phyloP scores from a whole-genome alignment of 208 protist genomes.

The Leishmania tarentolae region DNA sequence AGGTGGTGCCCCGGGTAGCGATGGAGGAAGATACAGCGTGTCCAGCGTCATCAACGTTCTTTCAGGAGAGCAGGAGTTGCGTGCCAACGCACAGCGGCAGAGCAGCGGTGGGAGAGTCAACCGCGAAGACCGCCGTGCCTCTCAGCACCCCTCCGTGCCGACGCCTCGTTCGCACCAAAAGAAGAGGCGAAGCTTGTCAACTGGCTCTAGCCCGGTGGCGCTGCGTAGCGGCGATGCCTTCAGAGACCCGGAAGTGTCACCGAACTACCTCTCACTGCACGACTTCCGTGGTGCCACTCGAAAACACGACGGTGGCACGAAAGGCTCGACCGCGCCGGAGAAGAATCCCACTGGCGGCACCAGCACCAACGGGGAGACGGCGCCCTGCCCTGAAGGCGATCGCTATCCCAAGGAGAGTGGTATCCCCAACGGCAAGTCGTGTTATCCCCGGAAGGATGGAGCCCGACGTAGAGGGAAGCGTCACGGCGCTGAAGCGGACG shows the following conservation, averaged over 20 bases:
- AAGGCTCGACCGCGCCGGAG: constrained; percentile 1
- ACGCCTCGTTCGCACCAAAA: constrained; percentile 2
- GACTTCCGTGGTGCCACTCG: not conserved
- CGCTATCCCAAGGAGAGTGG: not conserved
- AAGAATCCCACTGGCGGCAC: not conserved
- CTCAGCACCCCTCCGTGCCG: not conserved
- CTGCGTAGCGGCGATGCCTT: constrained; percentile 3
- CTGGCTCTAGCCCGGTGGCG: not conserved
- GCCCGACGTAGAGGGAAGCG: not conserved
- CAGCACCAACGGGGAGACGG: not conserved
- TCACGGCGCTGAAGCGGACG: not conserved
- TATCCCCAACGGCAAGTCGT: not conserved
- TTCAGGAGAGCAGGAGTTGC: constrained; percentile 38
- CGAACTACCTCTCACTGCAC: constrained; percentile 5
- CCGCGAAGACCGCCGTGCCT: constrained; percentile 6
- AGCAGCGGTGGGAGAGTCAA: not conserved
- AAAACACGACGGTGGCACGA: not conserved
- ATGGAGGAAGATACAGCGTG: constrained; percentile 20
- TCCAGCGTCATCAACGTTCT: constrained; percentile 47
- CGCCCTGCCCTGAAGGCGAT: not conserved
- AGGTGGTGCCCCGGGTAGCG: constrained; percentile 19
- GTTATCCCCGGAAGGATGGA: not conserved
- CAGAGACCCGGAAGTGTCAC: constrained; percentile 23
- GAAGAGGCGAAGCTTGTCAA: constrained; percentile 19
- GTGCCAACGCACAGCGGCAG: constrained; percentile 29